Conservation (phyloP, 2,329 filamentous ascomycete genomes). For the Stemphylium vesicarium region DNA sequence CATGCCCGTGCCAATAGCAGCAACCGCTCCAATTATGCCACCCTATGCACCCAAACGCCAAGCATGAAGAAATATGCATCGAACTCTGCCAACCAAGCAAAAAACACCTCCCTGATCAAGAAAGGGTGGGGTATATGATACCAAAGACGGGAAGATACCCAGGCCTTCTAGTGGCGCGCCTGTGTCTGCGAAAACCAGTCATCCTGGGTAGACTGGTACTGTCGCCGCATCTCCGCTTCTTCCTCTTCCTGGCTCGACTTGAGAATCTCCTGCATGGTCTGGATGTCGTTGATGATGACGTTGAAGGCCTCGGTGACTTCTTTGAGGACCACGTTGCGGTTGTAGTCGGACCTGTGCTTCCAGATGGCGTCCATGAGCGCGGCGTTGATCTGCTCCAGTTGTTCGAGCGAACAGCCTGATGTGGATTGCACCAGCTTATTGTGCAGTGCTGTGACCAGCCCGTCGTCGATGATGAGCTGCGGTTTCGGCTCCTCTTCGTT, state of each 20-base stretch:
- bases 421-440: conserved; percentile 69
- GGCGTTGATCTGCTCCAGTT: conserved; percentile 91
- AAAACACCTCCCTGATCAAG: background rate
- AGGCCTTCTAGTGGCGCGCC: background rate
- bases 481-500: conserved; percentile 47
- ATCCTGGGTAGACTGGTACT: conserved; percentile 10
- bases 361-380: conserved; percentile 91
- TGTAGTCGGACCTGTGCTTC: conserved; percentile 79
- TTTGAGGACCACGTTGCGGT: conserved; percentile 74
- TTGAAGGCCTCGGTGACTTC: conserved; percentile 75
- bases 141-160: background rate
- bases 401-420: conserved; percentile 84
- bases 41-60: conserved; percentile 5
- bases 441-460: conserved; percentile 65
- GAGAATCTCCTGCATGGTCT: conserved; percentile 56
- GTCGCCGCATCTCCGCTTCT: conserved; percentile 15
- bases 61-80: background rate
- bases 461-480: conserved; percentile 55
- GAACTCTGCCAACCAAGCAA: background rate
- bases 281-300: conserved; percentile 72
- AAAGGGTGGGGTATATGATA: background rate
- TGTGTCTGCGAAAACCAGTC: conserved; percentile 15
- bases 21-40: background rate
- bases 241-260: conserved; percentile 49
- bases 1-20: background rate